Evolutionary conservation across 768 basidiomycete genomes (phyloP).

Genomic region (Mycena floridula): DNA sequence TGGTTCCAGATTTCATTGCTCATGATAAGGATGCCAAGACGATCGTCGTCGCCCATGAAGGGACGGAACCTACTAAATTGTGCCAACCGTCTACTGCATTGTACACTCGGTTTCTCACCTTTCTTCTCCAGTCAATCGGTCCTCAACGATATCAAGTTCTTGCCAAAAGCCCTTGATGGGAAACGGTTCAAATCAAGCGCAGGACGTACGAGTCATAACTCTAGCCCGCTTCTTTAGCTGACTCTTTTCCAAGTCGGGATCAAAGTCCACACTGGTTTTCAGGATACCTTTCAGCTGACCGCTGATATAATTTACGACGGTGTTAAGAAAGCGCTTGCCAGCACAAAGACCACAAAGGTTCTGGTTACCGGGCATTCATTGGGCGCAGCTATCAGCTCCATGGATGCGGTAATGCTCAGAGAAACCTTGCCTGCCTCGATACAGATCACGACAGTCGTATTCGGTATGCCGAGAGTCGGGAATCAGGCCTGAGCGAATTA

Average conservation of each 20-base stretch:
- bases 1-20: slow-evolving; percentile 28
- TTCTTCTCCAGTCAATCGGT: slow-evolving; percentile 24
- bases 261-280: slow-evolving; percentile 34
- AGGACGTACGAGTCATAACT: slow-evolving; percentile 12
- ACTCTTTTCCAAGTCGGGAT: slow-evolving; percentile 18
- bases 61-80: slow-evolving; percentile 28
- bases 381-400: slow-evolving; percentile 36
- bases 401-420: slow-evolving; percentile 36
- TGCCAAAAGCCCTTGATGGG: slow-evolving; percentile 19
- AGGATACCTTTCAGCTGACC: slow-evolving; percentile 30
- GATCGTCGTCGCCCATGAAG: slow-evolving; percentile 37
- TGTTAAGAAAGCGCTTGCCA: slow-evolving; percentile 22
- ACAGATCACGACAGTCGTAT: slow-evolving; percentile 27
- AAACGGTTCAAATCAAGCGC: slow-evolving; percentile 22
- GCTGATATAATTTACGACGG: slow-evolving; percentile 26
- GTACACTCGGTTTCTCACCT: neutral
- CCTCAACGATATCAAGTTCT: slow-evolving; percentile 28
- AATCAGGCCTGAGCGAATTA: slow-evolving; percentile 38
- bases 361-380: slow-evolving; percentile 35
- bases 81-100: slow-evolving; percentile 3
- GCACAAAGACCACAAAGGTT: slow-evolving; percentile 24
- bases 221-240: neutral
- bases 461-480: slow-evolving; percentile 38
- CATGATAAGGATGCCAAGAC: slow-evolving; percentile 23
- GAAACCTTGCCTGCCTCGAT: slow-evolving; percentile 27